These are phyloP conservation scores for Venturia pyrina DNA, from an alignment of 2,329 filamentous ascomycete species.

Conservation along the genomic window DNA sequence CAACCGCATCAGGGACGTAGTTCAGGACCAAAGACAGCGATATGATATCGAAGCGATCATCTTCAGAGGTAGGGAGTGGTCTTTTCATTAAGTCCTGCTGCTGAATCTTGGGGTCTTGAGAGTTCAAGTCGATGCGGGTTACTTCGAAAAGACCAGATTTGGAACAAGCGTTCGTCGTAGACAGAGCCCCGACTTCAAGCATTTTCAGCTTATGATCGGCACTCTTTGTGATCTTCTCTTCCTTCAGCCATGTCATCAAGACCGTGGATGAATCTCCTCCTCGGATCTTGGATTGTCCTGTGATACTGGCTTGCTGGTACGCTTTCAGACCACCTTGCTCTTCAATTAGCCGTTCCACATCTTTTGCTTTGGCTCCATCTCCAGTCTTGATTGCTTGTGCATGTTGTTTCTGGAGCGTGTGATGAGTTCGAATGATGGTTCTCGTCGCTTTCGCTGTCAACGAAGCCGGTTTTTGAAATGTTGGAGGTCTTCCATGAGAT, in stretches of 20 bases:
- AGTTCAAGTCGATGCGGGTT: constrained; percentile 81
- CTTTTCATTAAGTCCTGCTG: constrained; percentile 93
- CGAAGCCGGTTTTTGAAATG: constrained; percentile 25
- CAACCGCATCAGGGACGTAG: constrained; percentile 70
- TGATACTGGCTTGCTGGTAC: constrained; percentile 54
- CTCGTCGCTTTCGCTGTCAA: constrained; percentile 49
- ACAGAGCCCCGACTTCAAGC: constrained; percentile 84
- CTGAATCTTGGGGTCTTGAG: constrained; percentile 68
- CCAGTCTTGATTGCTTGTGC: constrained; percentile 38
- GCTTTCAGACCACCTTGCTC: constrained; percentile 47
- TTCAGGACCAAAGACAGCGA: constrained; percentile 90
- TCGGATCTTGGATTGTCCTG: constrained; percentile 49
- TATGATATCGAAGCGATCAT: constrained; percentile 74
- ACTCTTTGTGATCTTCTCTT: constrained; percentile 14
- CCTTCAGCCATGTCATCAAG: constrained; percentile 48
- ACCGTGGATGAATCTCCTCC: constrained; percentile 55
- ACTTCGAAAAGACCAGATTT: constrained; percentile 60
- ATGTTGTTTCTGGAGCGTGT: constrained; percentile 48
- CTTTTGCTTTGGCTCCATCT: constrained; percentile 29
- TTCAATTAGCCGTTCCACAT: constrained; percentile 41
- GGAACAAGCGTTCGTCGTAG: constrained; percentile 75
- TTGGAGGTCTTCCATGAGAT: constrained; percentile 37
- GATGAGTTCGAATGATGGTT: constrained; percentile 49
- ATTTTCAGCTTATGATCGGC: constrained; percentile 43
- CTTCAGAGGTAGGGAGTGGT: constrained; percentile 50